Evolutionary conservation across 768 basidiomycete genomes (phyloP).

Genomic region (Pisolithus sp.): DNA sequence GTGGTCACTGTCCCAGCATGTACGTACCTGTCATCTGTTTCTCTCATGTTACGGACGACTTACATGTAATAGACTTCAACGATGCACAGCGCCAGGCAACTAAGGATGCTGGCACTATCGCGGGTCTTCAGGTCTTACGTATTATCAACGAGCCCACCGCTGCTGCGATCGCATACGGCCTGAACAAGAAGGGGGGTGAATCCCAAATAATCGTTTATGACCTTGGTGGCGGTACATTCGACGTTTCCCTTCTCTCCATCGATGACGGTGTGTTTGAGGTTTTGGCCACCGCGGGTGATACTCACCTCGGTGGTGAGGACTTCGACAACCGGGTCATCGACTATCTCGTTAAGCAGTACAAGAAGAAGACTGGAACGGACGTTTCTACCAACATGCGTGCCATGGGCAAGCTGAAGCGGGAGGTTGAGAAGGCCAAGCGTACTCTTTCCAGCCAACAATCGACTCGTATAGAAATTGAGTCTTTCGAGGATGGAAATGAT

Average conservation of each 20-base stretch:
- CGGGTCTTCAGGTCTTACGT: slow-evolving; percentile 90
- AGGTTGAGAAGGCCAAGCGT: slow-evolving; percentile 93
- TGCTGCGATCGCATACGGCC: slow-evolving; percentile 96
- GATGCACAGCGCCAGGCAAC: slow-evolving; percentile 99
- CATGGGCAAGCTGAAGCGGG: slow-evolving; percentile 87
- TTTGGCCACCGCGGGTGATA: slow-evolving; percentile 88
- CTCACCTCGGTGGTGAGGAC: slow-evolving; percentile 93
- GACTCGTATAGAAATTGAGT: slow-evolving; percentile 91
- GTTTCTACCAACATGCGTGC: slow-evolving; percentile 74
- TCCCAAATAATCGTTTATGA: slow-evolving; percentile 97
- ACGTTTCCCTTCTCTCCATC: slow-evolving; percentile 93
- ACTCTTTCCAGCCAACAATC: slow-evolving; percentile 87
- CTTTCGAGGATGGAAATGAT: slow-evolving; percentile 94
- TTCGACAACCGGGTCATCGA: slow-evolving; percentile 93
- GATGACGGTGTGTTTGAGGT: slow-evolving; percentile 92
- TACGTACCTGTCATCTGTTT: slow-evolving; percentile 30
- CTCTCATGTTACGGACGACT: neutral
- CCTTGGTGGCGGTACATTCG: slow-evolving; percentile 97
- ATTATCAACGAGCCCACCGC: slow-evolving; percentile 98
- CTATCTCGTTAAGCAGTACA: slow-evolving; percentile 83
- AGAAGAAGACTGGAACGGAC: slow-evolving; percentile 87
- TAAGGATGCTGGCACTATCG: slow-evolving; percentile 95
- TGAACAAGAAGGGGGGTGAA: slow-evolving; percentile 93
- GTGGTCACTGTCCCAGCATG: slow-evolving; percentile 97
- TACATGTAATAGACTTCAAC: slow-evolving; percentile 72